phyloP scores from a whole-genome alignment of 2,329 filamentous ascomycete species.

The Fusarium fracticaudum region DNA sequence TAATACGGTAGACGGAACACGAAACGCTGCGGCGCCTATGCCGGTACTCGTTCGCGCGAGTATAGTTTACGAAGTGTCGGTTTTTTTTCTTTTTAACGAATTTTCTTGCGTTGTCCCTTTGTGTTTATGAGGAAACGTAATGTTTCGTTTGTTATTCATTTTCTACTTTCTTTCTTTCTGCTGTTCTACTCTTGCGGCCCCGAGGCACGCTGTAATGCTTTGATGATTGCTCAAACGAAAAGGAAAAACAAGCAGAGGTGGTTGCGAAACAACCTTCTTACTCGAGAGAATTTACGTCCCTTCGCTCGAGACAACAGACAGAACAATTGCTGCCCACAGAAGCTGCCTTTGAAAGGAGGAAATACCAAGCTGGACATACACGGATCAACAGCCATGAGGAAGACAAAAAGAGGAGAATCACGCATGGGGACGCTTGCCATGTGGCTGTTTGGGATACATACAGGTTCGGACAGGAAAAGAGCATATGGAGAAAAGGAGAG shows the following conservation, averaged over 20 bases:
- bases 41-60: conserved; percentile 41
- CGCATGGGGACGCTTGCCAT: conserved; percentile 1
- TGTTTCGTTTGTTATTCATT: conserved; percentile 32
- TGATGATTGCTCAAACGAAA: conserved; percentile 32
- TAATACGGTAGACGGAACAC: conserved; percentile 44
- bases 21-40: conserved; percentile 33
- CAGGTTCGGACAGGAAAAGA: conserved; percentile 33
- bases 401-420: conserved; percentile 23
- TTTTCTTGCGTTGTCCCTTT: conserved; percentile 43
- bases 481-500: conserved; percentile 30
- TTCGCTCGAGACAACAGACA: conserved; percentile 23
- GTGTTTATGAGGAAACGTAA: conserved; percentile 42
- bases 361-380: conserved; percentile 31
- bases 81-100: conserved; percentile 35
- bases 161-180: conserved; percentile 26
- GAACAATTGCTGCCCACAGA: background rate
- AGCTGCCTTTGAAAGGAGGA: conserved; percentile 13
- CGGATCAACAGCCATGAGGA: conserved; percentile 24
- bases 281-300: conserved; percentile 36
- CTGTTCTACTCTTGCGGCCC: conserved; percentile 31
- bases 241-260: conserved; percentile 15
- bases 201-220: conserved; percentile 39
- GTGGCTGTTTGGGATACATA: conserved; percentile 35
- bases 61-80: conserved; percentile 33
- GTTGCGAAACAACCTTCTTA: background rate